Evolutionary conservation across 2,329 filamentous ascomycete genomes (phyloP).

Genomic region (Ascochyta pisi): DNA sequence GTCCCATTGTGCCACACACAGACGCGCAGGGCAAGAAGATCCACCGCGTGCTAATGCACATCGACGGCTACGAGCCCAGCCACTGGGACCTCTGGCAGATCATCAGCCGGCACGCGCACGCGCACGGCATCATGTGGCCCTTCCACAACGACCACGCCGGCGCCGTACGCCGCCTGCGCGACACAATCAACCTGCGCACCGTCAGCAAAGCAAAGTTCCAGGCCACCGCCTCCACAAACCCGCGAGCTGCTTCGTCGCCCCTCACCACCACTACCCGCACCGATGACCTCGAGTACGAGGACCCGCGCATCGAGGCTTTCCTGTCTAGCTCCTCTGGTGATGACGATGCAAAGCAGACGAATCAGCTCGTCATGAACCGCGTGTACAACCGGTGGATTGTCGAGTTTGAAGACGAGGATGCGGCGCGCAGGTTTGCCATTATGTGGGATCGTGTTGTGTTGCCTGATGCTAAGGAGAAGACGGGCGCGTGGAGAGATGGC

Average conservation of each 20-base stretch:
- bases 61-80: constrained; percentile 46
- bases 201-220: constrained; percentile 18
- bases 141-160: constrained; percentile 31
- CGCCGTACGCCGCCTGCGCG: constrained; percentile 37
- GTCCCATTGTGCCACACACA: constrained; percentile 34
- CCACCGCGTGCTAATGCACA: constrained; percentile 43
- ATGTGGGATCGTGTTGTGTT: constrained; percentile 61
- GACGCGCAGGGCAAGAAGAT: constrained; percentile 26
- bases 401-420: constrained; percentile 61
- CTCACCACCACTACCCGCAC: neutral
- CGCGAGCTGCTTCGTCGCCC: constrained; percentile 27
- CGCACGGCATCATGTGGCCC: constrained; percentile 44
- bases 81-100: constrained; percentile 37
- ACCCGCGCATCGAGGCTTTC: constrained; percentile 23
- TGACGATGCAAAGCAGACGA: constrained; percentile 22
- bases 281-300: constrained; percentile 20
- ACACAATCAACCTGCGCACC: constrained; percentile 33
- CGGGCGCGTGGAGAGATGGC: constrained; percentile 32
- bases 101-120: constrained; percentile 39
- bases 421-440: constrained; percentile 60
- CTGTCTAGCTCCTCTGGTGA: constrained; percentile 18
- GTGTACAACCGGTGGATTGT: constrained; percentile 60
- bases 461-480: constrained; percentile 30
- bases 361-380: constrained; percentile 43
- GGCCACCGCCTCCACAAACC: constrained; percentile 27